Conservation (phyloP, 23 red algal genomes). For the Gracilariopsis chorda region DNA sequence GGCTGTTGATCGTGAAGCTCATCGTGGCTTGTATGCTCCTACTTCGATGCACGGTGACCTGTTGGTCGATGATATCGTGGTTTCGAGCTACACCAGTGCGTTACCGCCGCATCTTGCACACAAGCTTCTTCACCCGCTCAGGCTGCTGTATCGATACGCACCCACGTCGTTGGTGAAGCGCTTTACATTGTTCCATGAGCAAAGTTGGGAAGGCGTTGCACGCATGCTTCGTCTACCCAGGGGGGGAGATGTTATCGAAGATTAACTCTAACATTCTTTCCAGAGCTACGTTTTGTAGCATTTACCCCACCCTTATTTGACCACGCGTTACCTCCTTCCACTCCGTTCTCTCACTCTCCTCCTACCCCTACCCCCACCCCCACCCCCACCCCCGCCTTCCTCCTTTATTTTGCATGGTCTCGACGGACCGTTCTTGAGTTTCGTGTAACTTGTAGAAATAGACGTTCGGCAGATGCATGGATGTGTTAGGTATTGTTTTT, state of each 20-base stretch:
- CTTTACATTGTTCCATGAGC: conserved; percentile 45
- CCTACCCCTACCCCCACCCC: too few relatives aligned
- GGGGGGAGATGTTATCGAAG: conserved; percentile 23
- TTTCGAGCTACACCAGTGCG: conserved; percentile 68
- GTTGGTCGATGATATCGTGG: conserved; percentile 66
- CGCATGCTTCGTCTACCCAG: conserved; percentile 12
- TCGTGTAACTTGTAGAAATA: conserved; percentile 25
- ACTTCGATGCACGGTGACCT: conserved; percentile 60
- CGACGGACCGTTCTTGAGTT: too few relatives aligned
- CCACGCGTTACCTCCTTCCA: too few relatives aligned
- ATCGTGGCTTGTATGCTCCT: conserved; percentile 59
- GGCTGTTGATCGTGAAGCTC: not conserved
- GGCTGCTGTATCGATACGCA: conserved; percentile 51
- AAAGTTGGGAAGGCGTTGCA: conserved; percentile 14
- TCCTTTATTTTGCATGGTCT: too few relatives aligned
- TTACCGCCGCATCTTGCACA: conserved; percentile 54
- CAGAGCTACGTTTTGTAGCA: too few relatives aligned
- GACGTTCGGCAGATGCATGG: not conserved
- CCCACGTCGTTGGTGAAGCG: conserved; percentile 16
- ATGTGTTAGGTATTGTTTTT: not conserved
- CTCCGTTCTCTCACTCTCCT: too few relatives aligned
- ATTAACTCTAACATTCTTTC: conserved; percentile 11
- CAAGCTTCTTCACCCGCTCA: conserved; percentile 49
- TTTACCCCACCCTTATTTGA: too few relatives aligned
- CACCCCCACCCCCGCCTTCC: too few relatives aligned